phyloP scores from a whole-genome alignment of 2,329 filamentous ascomycete genomes.

The Beauveria sp. region DNA sequence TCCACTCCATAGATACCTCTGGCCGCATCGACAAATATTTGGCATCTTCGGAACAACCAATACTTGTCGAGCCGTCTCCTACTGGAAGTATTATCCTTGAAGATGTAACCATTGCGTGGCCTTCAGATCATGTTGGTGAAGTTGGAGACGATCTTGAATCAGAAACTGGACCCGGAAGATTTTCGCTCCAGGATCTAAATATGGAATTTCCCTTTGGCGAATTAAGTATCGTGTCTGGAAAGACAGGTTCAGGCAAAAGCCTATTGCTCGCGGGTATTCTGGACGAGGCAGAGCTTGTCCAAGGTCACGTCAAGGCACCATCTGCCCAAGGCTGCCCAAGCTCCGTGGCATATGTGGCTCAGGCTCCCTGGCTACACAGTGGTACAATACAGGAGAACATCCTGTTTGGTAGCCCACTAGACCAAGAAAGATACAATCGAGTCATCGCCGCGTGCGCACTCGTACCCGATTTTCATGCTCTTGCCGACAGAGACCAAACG shows the following conservation, averaged over 20 bases:
- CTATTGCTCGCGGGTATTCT: neutral
- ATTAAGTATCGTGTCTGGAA: conserved; percentile 1
- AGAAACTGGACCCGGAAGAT: neutral
- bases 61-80: neutral
- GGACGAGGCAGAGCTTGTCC: conserved; percentile 3
- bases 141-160: neutral
- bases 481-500: neutral
- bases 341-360: neutral
- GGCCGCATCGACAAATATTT: neutral
- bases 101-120: neutral
- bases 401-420: neutral
- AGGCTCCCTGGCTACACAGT: neutral
- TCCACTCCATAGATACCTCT: neutral
- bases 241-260: neutral
- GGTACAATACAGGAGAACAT: neutral
- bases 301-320: neutral
- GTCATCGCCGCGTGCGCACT: neutral
- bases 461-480: neutral
- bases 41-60: neutral
- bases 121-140: neutral
- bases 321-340: neutral
- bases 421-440: neutral
- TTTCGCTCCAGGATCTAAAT: neutral
- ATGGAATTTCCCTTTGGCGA: neutral
- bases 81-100: neutral